Conservation (phyloP, 345 rosid species). For the Bretschneidera sinensis region DNA sequence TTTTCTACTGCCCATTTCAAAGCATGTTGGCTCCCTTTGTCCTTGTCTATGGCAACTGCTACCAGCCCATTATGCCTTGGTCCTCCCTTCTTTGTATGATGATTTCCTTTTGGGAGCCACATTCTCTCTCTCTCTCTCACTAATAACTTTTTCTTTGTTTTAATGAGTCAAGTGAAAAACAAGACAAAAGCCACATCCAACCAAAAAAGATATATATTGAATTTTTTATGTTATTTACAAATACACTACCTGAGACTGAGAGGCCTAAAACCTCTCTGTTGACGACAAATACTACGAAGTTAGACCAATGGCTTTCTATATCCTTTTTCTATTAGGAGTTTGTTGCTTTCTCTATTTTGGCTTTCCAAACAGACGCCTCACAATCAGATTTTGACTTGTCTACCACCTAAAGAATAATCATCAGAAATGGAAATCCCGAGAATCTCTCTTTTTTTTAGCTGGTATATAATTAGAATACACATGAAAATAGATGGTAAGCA, state of each 20-base stretch:
- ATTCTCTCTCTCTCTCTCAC: conserved; percentile 22
- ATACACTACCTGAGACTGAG: neutral
- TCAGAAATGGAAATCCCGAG: too few species aligned
- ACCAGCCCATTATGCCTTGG: conserved; percentile 47
- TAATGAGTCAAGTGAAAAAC: neutral
- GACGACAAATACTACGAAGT: too few species aligned
- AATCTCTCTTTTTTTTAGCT: too few species aligned
- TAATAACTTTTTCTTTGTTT: neutral
- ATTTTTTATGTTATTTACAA: too few species aligned
- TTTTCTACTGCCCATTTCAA: conserved; percentile 71
- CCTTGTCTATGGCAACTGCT: conserved; percentile 82
- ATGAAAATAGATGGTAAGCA: too few species aligned
- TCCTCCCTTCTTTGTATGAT: conserved; percentile 31
- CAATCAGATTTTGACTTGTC: neutral
- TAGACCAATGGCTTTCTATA: neutral
- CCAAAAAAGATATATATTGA: too few species aligned
- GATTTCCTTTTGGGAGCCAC: conserved; percentile 35
- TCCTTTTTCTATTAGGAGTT: conserved; percentile 2
- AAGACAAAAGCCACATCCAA: neutral
- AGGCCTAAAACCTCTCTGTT: neutral
- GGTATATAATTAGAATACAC: too few species aligned
- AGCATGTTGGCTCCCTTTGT: conserved; percentile 81
- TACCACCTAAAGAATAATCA: too few species aligned
- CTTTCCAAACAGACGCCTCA: neutral
- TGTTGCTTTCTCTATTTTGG: conserved; percentile 2